These are phyloP conservation scores for Chytriomyces sp. DNA, from an alignment of 192 early-diverging fungal genomes.

Conservation along the genomic window DNA sequence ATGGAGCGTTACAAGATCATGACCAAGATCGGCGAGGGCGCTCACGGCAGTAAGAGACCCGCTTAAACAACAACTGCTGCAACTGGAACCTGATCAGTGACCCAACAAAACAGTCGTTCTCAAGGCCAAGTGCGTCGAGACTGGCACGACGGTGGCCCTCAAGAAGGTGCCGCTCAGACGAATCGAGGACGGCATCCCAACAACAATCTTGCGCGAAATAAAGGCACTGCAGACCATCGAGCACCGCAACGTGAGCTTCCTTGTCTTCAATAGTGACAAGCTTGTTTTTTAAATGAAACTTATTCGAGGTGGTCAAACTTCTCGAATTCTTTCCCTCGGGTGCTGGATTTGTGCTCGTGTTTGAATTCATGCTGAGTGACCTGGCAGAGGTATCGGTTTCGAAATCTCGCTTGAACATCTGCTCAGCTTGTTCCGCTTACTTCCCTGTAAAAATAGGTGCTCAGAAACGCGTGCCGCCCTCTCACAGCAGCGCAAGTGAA, in stretches of 20 bases:
- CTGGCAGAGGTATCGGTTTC: conserved; percentile 48
- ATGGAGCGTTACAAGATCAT: conserved; percentile 45
- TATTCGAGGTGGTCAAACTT: conserved; percentile 53
- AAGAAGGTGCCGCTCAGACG: conserved; percentile 59
- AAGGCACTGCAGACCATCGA: conserved; percentile 61
- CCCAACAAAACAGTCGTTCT: conserved; percentile 37
- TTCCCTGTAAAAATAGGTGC: conserved; percentile 32
- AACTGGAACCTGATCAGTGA: neutral
- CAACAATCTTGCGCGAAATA: conserved; percentile 61
- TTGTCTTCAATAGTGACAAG: conserved; percentile 15
- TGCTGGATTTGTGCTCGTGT: conserved; percentile 56
- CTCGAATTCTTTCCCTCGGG: conserved; percentile 56
- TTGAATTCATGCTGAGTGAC: conserved; percentile 62
- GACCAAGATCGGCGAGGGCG: conserved; percentile 60
- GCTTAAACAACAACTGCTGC: neutral
- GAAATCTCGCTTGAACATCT: neutral
- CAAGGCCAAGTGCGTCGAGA: conserved; percentile 59
- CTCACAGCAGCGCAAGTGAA: conserved; percentile 62
- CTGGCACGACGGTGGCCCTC: conserved; percentile 58
- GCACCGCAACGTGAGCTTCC: conserved; percentile 53
- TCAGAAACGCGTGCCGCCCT: conserved; percentile 46
- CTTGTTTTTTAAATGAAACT: conserved; percentile 4
- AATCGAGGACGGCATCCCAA: conserved; percentile 61
- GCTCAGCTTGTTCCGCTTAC: neutral
- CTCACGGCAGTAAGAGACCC: conserved; percentile 45